Base-by-base conservation (phyloP, 192 early-diverging fungal species). In the Oehlia diaphana region DNA sequence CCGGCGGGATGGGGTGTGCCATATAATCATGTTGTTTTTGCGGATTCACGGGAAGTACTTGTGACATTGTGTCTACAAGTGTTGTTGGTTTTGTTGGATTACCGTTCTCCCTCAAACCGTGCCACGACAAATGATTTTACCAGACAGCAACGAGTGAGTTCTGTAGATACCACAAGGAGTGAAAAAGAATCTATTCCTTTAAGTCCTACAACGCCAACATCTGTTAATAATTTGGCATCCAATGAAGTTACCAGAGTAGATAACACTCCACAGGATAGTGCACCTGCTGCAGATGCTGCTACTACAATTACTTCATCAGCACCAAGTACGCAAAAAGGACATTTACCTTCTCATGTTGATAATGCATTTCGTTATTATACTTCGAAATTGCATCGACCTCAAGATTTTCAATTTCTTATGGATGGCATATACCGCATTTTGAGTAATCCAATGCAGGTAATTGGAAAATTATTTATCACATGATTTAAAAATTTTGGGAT, bases 1-100 rank as follows among this genome's bases (percentile, higher is more conserved):
- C 92, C 93, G 8, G 86, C 92, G 14, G 95, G 95, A 35, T 97
- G 95, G 95, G 92, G 90, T 6, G 86, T 95, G 13, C 95, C 95
- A 50, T 98, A 97, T 83, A 95, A 96, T 78, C 94, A 95, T 82
- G 86, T 95, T 7, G 68, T 95, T 50, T 90, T 93, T 63, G 86
- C 88, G 12, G 92, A 96, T 78, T 86, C 92, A 0, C 82, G 88
- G 16, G 96, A 98, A 74, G 86, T 90, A 28, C 86, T 95, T 5
- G 92, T 94, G 13, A 85, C 91, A n/a, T 72, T 93, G 26, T 91
- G 90, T 62, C 78, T 95, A 47, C 95, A 95, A 64, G 83, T 83
- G 0, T 81, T 95, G 2, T 82, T 92, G 7, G 89, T 90, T 7
- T 79, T 97, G 19, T 83, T 96, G 26, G 95, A 97, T 80, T 93